These are phyloP conservation scores for Didymella lethalis DNA, from an alignment of 2,329 filamentous ascomycete genomes.

Conservation along the genomic window DNA sequence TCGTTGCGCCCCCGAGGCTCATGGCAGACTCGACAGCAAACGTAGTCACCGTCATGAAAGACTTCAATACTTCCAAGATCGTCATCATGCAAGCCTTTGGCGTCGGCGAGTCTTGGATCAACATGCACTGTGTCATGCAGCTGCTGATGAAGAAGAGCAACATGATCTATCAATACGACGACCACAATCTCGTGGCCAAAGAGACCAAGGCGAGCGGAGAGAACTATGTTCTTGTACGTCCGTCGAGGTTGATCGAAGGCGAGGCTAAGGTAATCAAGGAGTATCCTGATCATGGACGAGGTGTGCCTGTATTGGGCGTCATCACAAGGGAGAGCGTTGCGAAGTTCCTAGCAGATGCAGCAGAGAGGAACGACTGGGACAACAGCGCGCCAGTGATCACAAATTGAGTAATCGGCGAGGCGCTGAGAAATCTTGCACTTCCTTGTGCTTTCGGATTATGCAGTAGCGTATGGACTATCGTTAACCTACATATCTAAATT, in stretches of 20 bases:
- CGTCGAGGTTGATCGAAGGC: conserved; percentile 55
- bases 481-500: background rate
- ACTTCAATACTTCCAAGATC: conserved; percentile 52
- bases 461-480: background rate
- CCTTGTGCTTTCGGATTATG: background rate
- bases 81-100: conserved; percentile 62
- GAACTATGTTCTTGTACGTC: conserved; percentile 57
- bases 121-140: conserved; percentile 54
- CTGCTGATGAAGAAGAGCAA: conserved; percentile 57
- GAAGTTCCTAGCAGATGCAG: conserved; percentile 56
- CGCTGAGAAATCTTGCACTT: background rate
- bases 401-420: conserved; percentile 38
- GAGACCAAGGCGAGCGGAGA: conserved; percentile 51
- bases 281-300: conserved; percentile 55
- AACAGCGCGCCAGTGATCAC: conserved; percentile 58
- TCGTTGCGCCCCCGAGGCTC: conserved; percentile 55
- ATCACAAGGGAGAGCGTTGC: conserved; percentile 55
- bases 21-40: conserved; percentile 57
- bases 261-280: conserved; percentile 50
- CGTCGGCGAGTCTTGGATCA: conserved; percentile 55
- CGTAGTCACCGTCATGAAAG: conserved; percentile 51
- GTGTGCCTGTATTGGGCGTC: conserved; percentile 52
- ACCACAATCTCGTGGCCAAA: conserved; percentile 58
- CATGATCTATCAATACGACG: conserved; percentile 57
- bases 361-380: conserved; percentile 54